Evolutionary conservation across 768 basidiomycete species (phyloP).

Genomic region (Epithele typhae): DNA sequence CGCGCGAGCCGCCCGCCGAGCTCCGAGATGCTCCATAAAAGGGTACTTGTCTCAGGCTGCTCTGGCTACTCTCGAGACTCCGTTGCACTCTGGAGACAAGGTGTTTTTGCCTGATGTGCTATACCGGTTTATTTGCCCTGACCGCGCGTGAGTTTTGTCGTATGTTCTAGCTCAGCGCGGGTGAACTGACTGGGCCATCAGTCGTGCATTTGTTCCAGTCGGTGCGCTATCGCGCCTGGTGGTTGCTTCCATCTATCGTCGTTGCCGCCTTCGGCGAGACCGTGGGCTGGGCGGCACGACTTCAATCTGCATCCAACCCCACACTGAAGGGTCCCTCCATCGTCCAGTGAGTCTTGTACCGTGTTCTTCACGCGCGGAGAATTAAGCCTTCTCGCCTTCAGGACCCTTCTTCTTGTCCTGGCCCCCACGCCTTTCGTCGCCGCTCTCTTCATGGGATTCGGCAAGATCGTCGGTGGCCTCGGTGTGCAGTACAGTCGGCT

Average conservation of each 20-base stretch:
- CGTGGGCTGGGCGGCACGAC: constrained; percentile 4
- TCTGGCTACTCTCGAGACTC: too few relatives aligned
- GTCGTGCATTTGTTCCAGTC: neutral
- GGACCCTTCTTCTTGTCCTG: neutral
- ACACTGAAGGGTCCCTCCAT: neutral
- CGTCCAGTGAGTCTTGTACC: too few relatives aligned
- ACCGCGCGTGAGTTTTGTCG: too few relatives aligned
- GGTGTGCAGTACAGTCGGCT: constrained; percentile 48
- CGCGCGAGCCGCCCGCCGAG: too few relatives aligned
- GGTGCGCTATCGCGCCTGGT: constrained; percentile 1
- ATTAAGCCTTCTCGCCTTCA: too few relatives aligned
- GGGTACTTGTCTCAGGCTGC: too few relatives aligned
- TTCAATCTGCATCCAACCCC: constrained; percentile 1
- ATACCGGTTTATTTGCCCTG: too few relatives aligned
- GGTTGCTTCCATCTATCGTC: neutral
- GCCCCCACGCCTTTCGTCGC: constrained; percentile 51
- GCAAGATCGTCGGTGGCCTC: constrained; percentile 36
- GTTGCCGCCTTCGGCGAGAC: constrained; percentile 1
- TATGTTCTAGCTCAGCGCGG: too few relatives aligned
- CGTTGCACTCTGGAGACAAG: too few relatives aligned
- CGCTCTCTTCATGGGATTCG: constrained; percentile 50
- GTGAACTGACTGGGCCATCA: too few relatives aligned
- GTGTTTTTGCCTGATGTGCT: too few relatives aligned
- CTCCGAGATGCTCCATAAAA: too few relatives aligned
- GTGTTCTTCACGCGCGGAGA: neutral